Base-by-base conservation (phyloP, 2,329 filamentous ascomycete genomes). In the Diaporthe velutina region DNA sequence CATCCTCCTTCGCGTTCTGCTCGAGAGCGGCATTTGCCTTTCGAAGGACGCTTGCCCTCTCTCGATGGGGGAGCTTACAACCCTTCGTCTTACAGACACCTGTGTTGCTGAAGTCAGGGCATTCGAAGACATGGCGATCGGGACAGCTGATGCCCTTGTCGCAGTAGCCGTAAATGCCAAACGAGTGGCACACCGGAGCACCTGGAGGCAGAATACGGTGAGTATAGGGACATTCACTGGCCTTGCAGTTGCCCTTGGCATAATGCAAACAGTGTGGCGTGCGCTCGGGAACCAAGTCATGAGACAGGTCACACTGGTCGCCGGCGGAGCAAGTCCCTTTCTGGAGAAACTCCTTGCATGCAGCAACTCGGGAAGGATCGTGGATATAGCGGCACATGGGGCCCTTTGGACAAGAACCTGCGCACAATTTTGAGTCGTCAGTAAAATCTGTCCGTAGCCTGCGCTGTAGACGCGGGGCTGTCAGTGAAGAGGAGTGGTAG, bases 71-170 rank as follows among this genome's bases (percentile, higher is more conserved):
- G 72, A 98, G 90, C 82, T 93, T 94, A 87, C 96, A 98, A 78
- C 93, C 92, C 84, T 93, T 92, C 82, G 90, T 92, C 82, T 92
- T 92, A 90, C 97, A 99, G 77, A 88, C 87, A 80, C 96, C 96
- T 76, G 91, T 95, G 85, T 98, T 98, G 89, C 95, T 94, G 87
- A 97, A 98, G 83, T 98, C 94, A 77, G 97, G 96, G 84, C 97
- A 98, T 84, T 98, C 96, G 85, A 93, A 93, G 74, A 96, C 93
- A 86, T 99, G 97, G 76, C 95, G 93, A 77, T 97, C 92, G 75
- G 90, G 85, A 84, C 97, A 98, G 73, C 88, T 85, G 73, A 90
- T 89, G 76, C 96, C 97, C 82, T 94, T 94, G 76, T 94, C 92
- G 86, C 97, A 98, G 84, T 95, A 98, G 71, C 97, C 96, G 80